Evolutionary conservation across 225 moss, liverwort and hornwort species (phyloP), one percentile per base, ranked within the genome.

Genomic region (Bryum argenteum): DNA sequence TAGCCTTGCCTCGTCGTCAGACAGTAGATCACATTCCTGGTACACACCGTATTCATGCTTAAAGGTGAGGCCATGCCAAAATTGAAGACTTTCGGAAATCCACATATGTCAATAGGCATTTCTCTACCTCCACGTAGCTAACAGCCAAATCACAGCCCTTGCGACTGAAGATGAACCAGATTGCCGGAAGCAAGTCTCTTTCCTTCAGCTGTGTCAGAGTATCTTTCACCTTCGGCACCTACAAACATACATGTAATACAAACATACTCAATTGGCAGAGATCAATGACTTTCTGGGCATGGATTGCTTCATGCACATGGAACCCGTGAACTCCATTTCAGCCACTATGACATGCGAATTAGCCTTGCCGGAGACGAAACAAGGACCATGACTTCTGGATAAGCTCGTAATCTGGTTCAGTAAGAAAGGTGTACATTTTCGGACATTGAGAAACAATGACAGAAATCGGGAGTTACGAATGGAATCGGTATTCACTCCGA

Each of bases 141-240:
- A 71, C 85, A 67, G 85, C 79, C 67, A 67, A 53, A 72, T 85
- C 79, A 80, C 85, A 85, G 11, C 81, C 82, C 73, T 82, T 82
- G 61, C 79, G 81, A 50, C 82, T 82, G 75, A 83, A 86, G 39
- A 83, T 80, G 72, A 83, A 82, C 80, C 82, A 85, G 2, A 82
- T 80, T 64, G 86, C 82, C 71, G 79, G 82, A 63, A 83, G 64
- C 77, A 86, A 83, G 68, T 83, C 80, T 59, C 75, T 71, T 57
- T 77, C 68, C 71, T 80, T 75, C 52, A 86, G 60, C 71, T 85
- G 82, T 62, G 77, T 76, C 54, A 85, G 28, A 62, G 85, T 82
- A 48, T 82, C 76, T 58, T 48, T 79, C 54, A 79, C 58, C 61
- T 74, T 82, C 20, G 82, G 82, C 71, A 79, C 79, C 85, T 82